phyloP scores from a whole-genome alignment of 306 rosid species.

The Malus orientalis region DNA sequence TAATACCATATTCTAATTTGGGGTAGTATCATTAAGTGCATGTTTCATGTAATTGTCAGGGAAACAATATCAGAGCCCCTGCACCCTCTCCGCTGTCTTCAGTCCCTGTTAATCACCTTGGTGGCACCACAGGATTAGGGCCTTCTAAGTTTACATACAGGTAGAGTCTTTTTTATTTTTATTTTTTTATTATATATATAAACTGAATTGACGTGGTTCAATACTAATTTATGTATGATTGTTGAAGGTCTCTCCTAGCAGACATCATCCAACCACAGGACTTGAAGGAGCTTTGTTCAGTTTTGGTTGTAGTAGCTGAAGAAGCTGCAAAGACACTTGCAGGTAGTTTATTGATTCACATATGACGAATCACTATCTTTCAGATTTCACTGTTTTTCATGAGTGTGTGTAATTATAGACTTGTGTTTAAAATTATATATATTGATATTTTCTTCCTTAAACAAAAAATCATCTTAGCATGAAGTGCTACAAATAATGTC shows the following conservation, averaged over 20 bases:
- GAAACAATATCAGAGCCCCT: conserved; percentile 47
- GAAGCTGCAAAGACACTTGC: conserved; percentile 75
- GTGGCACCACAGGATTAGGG: conserved; percentile 48
- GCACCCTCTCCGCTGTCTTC: conserved; percentile 52
- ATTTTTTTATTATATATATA: not conserved
- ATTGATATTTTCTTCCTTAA: not conserved
- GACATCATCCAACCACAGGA: conserved; percentile 94
- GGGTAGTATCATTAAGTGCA: not conserved
- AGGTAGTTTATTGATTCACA: conserved; percentile 37
- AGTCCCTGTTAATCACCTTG: conserved; percentile 48
- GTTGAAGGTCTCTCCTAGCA: conserved; percentile 85
- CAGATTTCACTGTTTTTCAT: not conserved
- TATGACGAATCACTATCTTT: conserved; percentile 12
- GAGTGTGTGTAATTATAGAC: not conserved
- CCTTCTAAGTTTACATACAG: conserved; percentile 84
- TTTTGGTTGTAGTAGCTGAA: conserved; percentile 75
- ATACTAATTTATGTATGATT: conserved; percentile 37
- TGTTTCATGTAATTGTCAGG: conserved; percentile 42
- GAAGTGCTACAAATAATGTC: not conserved
- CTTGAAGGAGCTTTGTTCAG: conserved; percentile 92
- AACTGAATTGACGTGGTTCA: conserved; percentile 10
- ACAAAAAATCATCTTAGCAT: not conserved
- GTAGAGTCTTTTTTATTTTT: conserved; percentile 23
- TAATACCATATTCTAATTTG: not conserved
- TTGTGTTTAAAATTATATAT: too few species aligned